Conservation (phyloP, 2,329 filamentous ascomycete species). For the Pyrenophora tritici-repentis region DNA sequence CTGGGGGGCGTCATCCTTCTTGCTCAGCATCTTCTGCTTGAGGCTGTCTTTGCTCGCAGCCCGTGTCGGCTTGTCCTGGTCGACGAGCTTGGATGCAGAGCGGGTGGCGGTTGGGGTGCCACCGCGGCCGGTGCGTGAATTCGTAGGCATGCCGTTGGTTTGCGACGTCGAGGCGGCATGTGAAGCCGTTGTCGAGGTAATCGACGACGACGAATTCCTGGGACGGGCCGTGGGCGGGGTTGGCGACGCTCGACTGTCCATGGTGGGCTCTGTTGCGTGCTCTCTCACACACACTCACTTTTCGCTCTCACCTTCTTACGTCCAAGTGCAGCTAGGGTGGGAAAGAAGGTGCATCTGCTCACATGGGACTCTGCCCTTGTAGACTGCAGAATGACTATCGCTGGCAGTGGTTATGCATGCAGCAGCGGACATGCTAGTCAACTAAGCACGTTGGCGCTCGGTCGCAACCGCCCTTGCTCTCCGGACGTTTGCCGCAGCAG, state of each 20-base stretch:
- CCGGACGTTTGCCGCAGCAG: slow-evolving; percentile 20
- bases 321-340: slow-evolving; percentile 20
- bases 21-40: slow-evolving; percentile 42
- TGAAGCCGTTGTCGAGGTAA: slow-evolving; percentile 31
- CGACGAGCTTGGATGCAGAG: slow-evolving; percentile 36
- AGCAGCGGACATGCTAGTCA: slow-evolving; percentile 14
- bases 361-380: slow-evolving; percentile 25
- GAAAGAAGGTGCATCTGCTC: slow-evolving; percentile 21
- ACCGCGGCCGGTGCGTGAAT: slow-evolving; percentile 30
- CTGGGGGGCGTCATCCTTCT: slow-evolving; percentile 42
- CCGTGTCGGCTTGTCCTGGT: slow-evolving; percentile 35
- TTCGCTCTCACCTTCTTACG: slow-evolving; percentile 2
- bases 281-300: too few relatives aligned
- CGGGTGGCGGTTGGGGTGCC: slow-evolving; percentile 36
- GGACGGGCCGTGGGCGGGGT: slow-evolving; percentile 40
- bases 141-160: slow-evolving; percentile 34
- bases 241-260: slow-evolving; percentile 39
- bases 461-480: slow-evolving; percentile 12
- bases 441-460: slow-evolving; percentile 13
- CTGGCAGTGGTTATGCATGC: slow-evolving; percentile 18
- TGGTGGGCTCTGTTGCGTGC: slow-evolving; percentile 23
- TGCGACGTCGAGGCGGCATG: slow-evolving; percentile 28
- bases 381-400: slow-evolving; percentile 16
- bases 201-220: slow-evolving; percentile 36
- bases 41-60: slow-evolving; percentile 48